Base-by-base conservation (phyloP, 2,329 filamentous ascomycete species). In the Claviceps paspali region DNA sequence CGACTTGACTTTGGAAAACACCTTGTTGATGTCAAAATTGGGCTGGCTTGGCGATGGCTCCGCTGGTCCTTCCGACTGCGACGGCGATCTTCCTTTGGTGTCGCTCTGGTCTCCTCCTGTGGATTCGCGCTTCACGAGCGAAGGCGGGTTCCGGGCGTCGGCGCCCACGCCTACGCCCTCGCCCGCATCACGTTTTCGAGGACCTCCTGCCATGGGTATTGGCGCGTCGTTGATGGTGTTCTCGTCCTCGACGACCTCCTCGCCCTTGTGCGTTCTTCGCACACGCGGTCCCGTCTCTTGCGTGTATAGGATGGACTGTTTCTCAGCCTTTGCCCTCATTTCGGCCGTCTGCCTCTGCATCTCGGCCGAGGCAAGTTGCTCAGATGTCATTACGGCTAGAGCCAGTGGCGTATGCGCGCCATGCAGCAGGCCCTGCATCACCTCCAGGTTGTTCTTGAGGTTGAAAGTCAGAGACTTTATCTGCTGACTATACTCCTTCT, bases 331-430 rank as follows among this genome's bases (percentile, higher is more conserved):
- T 35, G 82, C 81, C 55, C 82, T 81, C 68, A 88, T 77, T 48
- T 79, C 75, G 12, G 81, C 81, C 18, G 75, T 80, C 53, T 85
- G 73, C 21, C 70, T 70, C 54, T 94, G 85, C 51, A 87, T 70
- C 55, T 96, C 87, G 45, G 92, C 82, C 39, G 83, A 93, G 2
- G 86, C 86, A 68, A 98, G 83, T 51, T 95, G 84, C 52, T 91
- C 82, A 1, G 82, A 75, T 11, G 76, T 79, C 91, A 98, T 95
- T 36, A 73, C 73, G n/a, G 84, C 82, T 32, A 98, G 67, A 39
- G 76, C 74, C n/a, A 79, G 65, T 0, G 88, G 76, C 6, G 78
- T 74, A 26, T 95, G 64, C 23, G 69, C 74, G 36, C 76, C 73
- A 43, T 73, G 72, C n/a, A 96, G 64, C 37, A 98, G 64, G 29